Base-by-base conservation (phyloP, 2,329 filamentous ascomycete genomes). In the Colletotrichum sojae region DNA sequence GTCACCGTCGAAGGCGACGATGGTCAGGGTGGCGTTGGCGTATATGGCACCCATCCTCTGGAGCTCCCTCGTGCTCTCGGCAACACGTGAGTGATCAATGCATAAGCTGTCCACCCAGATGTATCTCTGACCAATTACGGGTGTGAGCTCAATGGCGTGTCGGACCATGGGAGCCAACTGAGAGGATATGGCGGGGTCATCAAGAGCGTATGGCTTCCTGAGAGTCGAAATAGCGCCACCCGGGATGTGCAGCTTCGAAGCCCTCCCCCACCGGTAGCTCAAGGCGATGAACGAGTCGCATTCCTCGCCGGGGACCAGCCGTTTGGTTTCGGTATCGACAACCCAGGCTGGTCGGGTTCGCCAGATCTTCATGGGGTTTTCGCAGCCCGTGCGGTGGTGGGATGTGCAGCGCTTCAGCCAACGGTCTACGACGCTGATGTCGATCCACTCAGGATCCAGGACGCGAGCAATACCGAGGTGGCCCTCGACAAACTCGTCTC, bases 1-100 rank as follows among this genome's bases (percentile, higher is more conserved):
- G n/a, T 63, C 60, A 10, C 36, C 25, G 20, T 56, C 60, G 12
- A 20, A 1, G 3, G 49, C 60, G 15, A 63, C 43, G 13, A 65
- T 54, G 20, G 63, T 65, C 0, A 65, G 6, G 6, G 13, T 15
- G 0, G 63, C 53, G 16, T 18, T 59, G 8, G 49, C 43, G 36
- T 65, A 65, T n/a, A 65, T 53, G 13, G 53, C 63, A 2, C 54
- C 63, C 63, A 65, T 65, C 6, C 10, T 40, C 5, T 43, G 13
- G 8, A 65, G 25, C 46, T 65, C 22, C 6, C 9, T 0, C 13
- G n/a, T 13, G 2, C 15, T 55, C 25, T 59, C 16, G 8, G 22
- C 31, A 9, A 10, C 15, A 6, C 52, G 18, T 13, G 25, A 22
- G 4, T 64, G 52, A 4, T 20, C 53, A 8, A 65, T 65, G 46